These are phyloP conservation scores for Arxiozyma bovina DNA, from an alignment of 1,139 yeast species.

Conservation along the genomic window DNA sequence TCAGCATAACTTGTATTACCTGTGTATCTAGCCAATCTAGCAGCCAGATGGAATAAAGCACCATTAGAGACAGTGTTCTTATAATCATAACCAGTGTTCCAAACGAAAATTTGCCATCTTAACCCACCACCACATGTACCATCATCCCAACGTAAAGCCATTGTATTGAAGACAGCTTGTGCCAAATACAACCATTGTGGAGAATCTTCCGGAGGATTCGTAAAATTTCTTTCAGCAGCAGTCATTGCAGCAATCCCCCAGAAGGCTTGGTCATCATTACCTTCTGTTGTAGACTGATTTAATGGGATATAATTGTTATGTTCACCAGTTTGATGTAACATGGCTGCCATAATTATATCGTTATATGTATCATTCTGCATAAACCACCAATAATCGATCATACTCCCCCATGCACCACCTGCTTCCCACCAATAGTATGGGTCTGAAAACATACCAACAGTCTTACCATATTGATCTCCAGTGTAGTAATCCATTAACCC, in stretches of 20 bases:
- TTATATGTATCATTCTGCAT: constrained; percentile 66
- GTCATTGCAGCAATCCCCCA: constrained; percentile 92
- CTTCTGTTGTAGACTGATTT: constrained; percentile 90
- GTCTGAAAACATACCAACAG: constrained; percentile 71
- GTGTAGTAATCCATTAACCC: constrained; percentile 83
- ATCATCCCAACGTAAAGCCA: constrained; percentile 82
- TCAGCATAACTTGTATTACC: constrained; percentile 63
- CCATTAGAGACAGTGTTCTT: constrained; percentile 89
- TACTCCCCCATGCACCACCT: constrained; percentile 90
- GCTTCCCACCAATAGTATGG: constrained; percentile 99
- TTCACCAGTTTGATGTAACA: constrained; percentile 70
- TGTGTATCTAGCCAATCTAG: constrained; percentile 79
- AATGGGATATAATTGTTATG: constrained; percentile 73
- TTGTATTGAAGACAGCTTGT: constrained; percentile 80
- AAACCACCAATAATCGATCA: constrained; percentile 67
- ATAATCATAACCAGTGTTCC: constrained; percentile 91
- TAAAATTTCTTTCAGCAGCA: constrained; percentile 82
- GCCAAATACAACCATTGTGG: constrained; percentile 70
- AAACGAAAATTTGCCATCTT: constrained; percentile 92
- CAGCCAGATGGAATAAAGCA: constrained; percentile 78
- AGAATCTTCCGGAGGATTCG: constrained; percentile 54
- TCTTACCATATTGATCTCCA: constrained; percentile 61
- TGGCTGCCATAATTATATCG: constrained; percentile 49
- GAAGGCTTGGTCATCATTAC: constrained; percentile 95
- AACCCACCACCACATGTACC: constrained; percentile 75